Conservation (phyloP, 495 filamentous ascomycete species). For the Geopyxis carbonaria region DNA sequence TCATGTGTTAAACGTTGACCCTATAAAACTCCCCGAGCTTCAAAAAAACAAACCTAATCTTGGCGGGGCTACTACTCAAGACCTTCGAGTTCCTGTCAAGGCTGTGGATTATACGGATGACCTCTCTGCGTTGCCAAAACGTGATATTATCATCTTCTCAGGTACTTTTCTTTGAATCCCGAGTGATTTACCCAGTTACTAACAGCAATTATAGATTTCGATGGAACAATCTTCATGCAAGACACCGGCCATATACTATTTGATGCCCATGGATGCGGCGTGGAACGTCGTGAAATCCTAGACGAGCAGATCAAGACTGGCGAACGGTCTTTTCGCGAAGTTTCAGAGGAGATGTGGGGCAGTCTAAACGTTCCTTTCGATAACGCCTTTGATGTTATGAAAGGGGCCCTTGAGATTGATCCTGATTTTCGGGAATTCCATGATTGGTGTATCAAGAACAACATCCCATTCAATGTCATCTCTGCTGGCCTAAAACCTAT, state of each 20-base stretch:
- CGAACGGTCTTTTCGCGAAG: slow-evolving; percentile 53
- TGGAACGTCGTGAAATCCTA: slow-evolving; percentile 36
- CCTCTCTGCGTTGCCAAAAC: slow-evolving; percentile 11
- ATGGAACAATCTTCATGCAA: slow-evolving; percentile 67
- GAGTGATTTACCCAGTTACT: too few species aligned
- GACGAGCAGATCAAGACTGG: slow-evolving; percentile 52
- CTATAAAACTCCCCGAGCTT: slow-evolving; percentile 14
- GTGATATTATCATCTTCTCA: slow-evolving; percentile 26
- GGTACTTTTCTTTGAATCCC: slow-evolving; percentile 6
- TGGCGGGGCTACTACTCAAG: slow-evolving; percentile 22
- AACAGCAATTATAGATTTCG: slow-evolving; percentile 46
- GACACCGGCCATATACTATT: slow-evolving; percentile 61
- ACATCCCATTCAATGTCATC: slow-evolving; percentile 58
- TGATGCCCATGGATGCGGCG: slow-evolving; percentile 49
- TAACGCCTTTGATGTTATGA: slow-evolving; percentile 57
- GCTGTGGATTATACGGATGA: slow-evolving; percentile 14
- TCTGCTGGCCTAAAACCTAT: slow-evolving; percentile 55
- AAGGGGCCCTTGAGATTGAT: slow-evolving; percentile 46
- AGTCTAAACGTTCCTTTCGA: slow-evolving; percentile 52
- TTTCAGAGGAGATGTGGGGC: slow-evolving; percentile 62
- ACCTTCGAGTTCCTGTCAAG: slow-evolving; percentile 20
- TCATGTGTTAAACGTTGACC: slow-evolving; percentile 16
- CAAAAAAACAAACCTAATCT: slow-evolving; percentile 12
- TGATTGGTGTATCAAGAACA: slow-evolving; percentile 43
- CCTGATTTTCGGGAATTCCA: slow-evolving; percentile 50